Evolutionary conservation across 164 flowering plant genomes (phyloP), one percentile per base, ranked within the genome.

Genomic region (Berberis vulgaris): DNA sequence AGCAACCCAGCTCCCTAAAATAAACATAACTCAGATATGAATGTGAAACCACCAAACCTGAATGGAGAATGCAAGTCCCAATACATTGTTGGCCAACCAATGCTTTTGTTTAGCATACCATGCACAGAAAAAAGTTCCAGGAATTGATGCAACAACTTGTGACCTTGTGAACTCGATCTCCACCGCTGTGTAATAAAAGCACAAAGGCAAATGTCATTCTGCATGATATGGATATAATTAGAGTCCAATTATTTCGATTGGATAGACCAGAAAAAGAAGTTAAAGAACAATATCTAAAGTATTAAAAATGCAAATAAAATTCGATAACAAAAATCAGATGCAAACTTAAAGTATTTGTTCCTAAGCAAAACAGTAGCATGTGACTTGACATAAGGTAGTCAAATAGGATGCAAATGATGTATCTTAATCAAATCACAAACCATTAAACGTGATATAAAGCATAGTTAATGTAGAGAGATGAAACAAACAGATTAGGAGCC

Each of bases 31-130:
- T 52, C n/a, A 10, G 13, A 52, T 10, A 7, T 7, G 13, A 52
- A 52, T 4, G 12, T 5, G 49, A 10, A 10, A 39, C 44, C 49
- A 52, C 43, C 79, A 63, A 65, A 93, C 99, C 99, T 91, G 99
- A 81, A 94, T 83, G 78, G 85, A 87, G 76, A 94, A 94, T 39
- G 99, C 87, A 39, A 94, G 87, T 2, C 99, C 99, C 84, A 94
- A 72, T 53, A 78, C 79, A 64, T 94, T 94, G 82, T 94, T 94
- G 46, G 99, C 97, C 68, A 94, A 71, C 97, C 97, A 94, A 79
- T 94, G 99, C 84, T 94, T 94, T 84, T 81, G 65, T 54, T 71
- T 70, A 64, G 89, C 99, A 83, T 94, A 94, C 99, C 99, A 94
- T 49, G 79, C 88, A 79, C 99, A 94, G 72, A 94, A 94, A 71